These are phyloP conservation scores for Davidsoniella neocaledoniae DNA, from an alignment of 2,329 filamentous ascomycete genomes.

Conservation along the genomic window DNA sequence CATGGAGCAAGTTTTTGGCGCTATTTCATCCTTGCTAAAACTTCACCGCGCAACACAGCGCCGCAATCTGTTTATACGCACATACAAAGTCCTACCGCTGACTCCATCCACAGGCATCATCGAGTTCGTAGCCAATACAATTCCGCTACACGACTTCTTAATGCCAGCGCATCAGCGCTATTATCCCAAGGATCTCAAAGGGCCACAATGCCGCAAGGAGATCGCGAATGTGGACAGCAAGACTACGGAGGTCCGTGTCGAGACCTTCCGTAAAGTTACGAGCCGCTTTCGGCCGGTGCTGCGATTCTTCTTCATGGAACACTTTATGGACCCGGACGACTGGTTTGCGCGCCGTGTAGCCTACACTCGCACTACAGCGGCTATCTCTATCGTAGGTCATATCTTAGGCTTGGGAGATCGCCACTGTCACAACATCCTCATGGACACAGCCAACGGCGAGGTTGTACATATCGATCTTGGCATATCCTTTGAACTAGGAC, in stretches of 20 bases:
- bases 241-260: constrained; percentile 33
- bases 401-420: constrained; percentile 85
- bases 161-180: constrained; percentile 81
- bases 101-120: constrained; percentile 78
- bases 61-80: constrained; percentile 75
- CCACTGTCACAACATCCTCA: constrained; percentile 90
- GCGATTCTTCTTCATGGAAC: constrained; percentile 93
- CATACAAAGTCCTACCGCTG: constrained; percentile 90
- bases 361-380: constrained; percentile 84
- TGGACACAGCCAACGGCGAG: constrained; percentile 79
- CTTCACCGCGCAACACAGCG: constrained; percentile 76
- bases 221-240: constrained; percentile 51
- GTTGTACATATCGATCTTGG: constrained; percentile 95
- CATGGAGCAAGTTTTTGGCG: constrained; percentile 98
- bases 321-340: constrained; percentile 82
- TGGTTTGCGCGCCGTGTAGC: constrained; percentile 85
- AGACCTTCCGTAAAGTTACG: constrained; percentile 60
- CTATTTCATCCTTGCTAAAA: constrained; percentile 78
- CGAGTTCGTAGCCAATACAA: constrained; percentile 89
- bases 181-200: constrained; percentile 68
- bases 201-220: constrained; percentile 57
- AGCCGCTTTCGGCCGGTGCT: constrained; percentile 82
- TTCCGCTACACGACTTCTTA: constrained; percentile 80
- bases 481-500: constrained; percentile 90
- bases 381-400: constrained; percentile 87